Conservation (phyloP, 176 grass and related monocot genomes). For the bread wheat (Triticum aestivum) region DNA sequence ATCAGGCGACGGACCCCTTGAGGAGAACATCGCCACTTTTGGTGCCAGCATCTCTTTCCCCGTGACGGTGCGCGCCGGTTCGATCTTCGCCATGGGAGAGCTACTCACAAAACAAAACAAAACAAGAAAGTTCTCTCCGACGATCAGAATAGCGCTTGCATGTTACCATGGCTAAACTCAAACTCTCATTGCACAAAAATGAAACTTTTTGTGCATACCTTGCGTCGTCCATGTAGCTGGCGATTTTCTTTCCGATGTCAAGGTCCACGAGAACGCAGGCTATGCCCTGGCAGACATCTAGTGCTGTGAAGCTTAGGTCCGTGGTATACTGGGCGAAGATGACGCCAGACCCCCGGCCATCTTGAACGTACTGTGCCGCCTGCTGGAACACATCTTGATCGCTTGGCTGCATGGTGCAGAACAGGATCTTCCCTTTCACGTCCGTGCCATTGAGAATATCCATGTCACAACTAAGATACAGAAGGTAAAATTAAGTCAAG, state of each 20-base stretch:
- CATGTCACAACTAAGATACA: too few species aligned
- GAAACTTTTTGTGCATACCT: neutral
- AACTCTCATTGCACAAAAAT: too few species aligned
- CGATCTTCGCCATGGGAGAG: constrained; percentile 20
- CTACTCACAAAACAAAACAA: neutral
- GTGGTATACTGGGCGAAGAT: constrained; percentile 18
- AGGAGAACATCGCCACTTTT: constrained; percentile 30
- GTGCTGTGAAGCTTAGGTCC: neutral
- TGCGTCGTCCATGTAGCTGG: neutral
- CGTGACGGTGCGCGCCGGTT: neutral
- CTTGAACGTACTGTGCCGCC: too few species aligned
- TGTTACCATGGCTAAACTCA: too few species aligned
- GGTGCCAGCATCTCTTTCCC: neutral
- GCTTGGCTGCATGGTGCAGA: too few species aligned
- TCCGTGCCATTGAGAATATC: too few species aligned
- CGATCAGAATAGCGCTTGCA: too few species aligned
- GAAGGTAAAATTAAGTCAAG: neutral
- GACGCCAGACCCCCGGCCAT: neutral
- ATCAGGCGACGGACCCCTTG: neutral
- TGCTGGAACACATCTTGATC: too few species aligned
- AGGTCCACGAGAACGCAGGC: constrained; percentile 36
- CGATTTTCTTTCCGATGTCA: neutral
- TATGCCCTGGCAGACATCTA: neutral
- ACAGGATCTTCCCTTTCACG: too few species aligned
- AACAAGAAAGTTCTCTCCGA: neutral